Evolutionary conservation across 805 yeast species (phyloP).

Genomic region (Candida pini): DNA sequence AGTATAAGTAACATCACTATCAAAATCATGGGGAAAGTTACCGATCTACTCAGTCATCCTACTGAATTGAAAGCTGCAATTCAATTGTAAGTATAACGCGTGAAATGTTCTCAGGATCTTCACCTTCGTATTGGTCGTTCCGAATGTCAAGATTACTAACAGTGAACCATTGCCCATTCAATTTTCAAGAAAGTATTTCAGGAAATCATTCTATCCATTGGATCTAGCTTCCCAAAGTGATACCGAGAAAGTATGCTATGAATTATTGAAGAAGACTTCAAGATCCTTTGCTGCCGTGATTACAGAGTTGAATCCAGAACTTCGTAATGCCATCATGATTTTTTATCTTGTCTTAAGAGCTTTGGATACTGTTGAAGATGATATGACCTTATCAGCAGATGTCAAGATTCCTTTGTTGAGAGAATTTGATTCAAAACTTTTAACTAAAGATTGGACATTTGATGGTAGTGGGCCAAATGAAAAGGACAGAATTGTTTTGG

Average conservation of each 20-base stretch:
- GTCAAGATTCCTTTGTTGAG: slow-evolving; percentile 73
- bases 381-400: slow-evolving; percentile 74
- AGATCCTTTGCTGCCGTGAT: slow-evolving; percentile 95
- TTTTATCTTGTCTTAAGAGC: slow-evolving; percentile 87
- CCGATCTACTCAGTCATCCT: slow-evolving; percentile 64
- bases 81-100: slow-evolving; percentile 40
- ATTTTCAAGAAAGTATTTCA: slow-evolving; percentile 37
- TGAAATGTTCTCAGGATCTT: background rate
- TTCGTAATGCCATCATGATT: slow-evolving; percentile 73
- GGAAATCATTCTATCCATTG: slow-evolving; percentile 48
- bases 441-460: slow-evolving; percentile 73
- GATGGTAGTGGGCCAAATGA: slow-evolving; percentile 69
- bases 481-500: slow-evolving; percentile 73
- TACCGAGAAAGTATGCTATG: slow-evolving; percentile 59
- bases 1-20: too few relatives aligned
- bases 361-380: slow-evolving; percentile 93
- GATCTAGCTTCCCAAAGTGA: slow-evolving; percentile 34
- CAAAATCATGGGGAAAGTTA: slow-evolving; percentile 49
- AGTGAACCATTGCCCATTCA: background rate
- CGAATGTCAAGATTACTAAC: background rate
- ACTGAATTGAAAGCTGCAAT: slow-evolving; percentile 62
- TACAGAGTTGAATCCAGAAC: slow-evolving; percentile 82
- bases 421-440: slow-evolving; percentile 58
- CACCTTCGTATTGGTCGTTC: background rate
- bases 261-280: slow-evolving; percentile 63